Evolutionary conservation across 495 filamentous ascomycete genomes (phyloP).

Genomic region (Penicillium turbatum): DNA sequence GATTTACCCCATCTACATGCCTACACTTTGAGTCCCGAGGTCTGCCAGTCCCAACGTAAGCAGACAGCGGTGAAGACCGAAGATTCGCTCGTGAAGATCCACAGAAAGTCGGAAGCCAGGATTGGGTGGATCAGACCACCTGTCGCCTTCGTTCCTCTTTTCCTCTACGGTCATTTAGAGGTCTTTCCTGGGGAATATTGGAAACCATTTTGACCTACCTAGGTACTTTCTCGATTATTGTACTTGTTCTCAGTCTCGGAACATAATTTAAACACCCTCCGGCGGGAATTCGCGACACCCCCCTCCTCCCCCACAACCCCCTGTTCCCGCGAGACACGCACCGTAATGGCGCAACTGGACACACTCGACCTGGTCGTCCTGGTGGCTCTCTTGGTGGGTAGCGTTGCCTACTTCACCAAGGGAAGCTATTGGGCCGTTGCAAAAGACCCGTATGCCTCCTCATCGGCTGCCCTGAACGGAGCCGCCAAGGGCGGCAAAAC

Average conservation of each 20-base stretch:
- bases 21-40: not conserved
- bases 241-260: not conserved
- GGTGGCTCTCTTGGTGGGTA: slow-evolving; percentile 74
- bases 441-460: slow-evolving; percentile 81
- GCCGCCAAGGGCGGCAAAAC: slow-evolving; percentile 77
- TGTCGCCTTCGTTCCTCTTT: slow-evolving; percentile 11
- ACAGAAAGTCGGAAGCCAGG: not conserved
- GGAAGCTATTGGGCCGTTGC: slow-evolving; percentile 79
- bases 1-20: not conserved
- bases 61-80: slow-evolving; percentile 6
- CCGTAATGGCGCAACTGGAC: slow-evolving; percentile 88
- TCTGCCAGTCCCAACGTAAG: not conserved
- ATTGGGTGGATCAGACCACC: slow-evolving; percentile 26
- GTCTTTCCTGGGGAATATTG: not conserved
- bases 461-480: slow-evolving; percentile 63
- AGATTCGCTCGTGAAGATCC: slow-evolving; percentile 2
- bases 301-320: not conserved
- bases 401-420: slow-evolving; percentile 94
- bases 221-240: not conserved
- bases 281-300: slow-evolving; percentile 1
- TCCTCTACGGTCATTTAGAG: slow-evolving; percentile 1
- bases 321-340: not conserved
- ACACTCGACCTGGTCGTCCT: slow-evolving; percentile 93
- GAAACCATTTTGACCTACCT: not conserved
- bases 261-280: not conserved